Base-by-base conservation (phyloP, 1,284 basidiomycete genomes). In the Apiotrichum gamsii region DNA sequence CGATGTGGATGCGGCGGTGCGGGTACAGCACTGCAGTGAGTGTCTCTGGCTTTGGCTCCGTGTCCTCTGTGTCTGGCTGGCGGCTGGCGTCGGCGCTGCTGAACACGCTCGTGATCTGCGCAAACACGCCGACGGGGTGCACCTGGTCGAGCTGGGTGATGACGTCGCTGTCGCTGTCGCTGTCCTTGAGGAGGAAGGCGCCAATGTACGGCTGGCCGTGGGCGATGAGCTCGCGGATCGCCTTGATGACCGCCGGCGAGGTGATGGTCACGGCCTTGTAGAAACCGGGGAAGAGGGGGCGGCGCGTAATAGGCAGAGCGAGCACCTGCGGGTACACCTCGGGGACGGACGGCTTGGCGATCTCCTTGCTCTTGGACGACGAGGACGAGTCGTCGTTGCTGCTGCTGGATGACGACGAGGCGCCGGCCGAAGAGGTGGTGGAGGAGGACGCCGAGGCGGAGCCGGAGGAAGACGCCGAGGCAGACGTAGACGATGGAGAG, bases 171-270 rank as follows among this genome's bases (percentile, higher is more conserved):
- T 98, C 94, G 48, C 84, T 80, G 58, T 90, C 83, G 58, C 91
- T 88, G 69, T 97, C 91, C 76, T 96, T 97, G 63, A 97, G 83
- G 34, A 98, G 74, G 77, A 98, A 98, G 20, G 94, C 95, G 49
- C 95, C 94, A 52, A 99, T 82, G 73, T 98, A 98, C 0, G 93
- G 93, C 72, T 97, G 94, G 3, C 94, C 93, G 43, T 90, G 87
- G 64, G 87, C 84, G 80, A 96, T 88, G 78, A 94, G 88, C 65
- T 97, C 91, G 74, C 93, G 89, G 66, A 98, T 90, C 5, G 91
- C 91, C 16, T 86, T 83, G 51, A 97, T 93, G 30, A 98, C 94
- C 0, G 83, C 78, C 1, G 90, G 89, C 58, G 95, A 87, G 25
- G 85, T 82, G 50, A 96, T 80, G 50, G 94, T 90, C 45, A 96